phyloP scores from a whole-genome alignment of 257 asterid genomes.

The Solanum corneliomulleri region DNA sequence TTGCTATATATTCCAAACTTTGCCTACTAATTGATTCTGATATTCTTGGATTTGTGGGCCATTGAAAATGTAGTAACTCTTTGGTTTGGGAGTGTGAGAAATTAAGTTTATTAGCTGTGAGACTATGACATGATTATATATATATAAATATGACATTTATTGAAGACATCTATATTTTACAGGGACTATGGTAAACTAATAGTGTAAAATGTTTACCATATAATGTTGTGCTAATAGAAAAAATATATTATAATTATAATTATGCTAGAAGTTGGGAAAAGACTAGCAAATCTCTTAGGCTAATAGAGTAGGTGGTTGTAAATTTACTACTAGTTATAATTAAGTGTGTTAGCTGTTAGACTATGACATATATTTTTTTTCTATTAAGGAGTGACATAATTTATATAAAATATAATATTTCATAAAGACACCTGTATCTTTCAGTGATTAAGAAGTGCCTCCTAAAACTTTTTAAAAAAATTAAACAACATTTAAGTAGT shows the following conservation, averaged over 20 bases:
- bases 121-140: background rate
- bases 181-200: background rate
- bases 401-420: background rate
- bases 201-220: background rate
- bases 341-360: background rate
- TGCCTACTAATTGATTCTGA: background rate
- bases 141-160: background rate
- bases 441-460: background rate
- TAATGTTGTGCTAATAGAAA: background rate
- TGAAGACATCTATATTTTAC: background rate
- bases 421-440: background rate
- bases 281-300: background rate
- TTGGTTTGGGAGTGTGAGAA: background rate
- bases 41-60: conserved; percentile 5
- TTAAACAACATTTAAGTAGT: background rate
- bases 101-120: background rate
- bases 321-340: background rate
- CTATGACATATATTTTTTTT: background rate
- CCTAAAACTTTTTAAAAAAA: background rate
- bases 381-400: background rate
- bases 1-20: background rate
- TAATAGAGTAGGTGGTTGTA: background rate
- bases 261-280: background rate
- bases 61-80: background rate
- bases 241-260: no score